A percentile compares a stretch with the other conserved stretches of the same genome.
Evolutionary conservation across 2,329 filamentous ascomycete species (phyloP).

Genomic region (Xylaria sp.): DNA sequence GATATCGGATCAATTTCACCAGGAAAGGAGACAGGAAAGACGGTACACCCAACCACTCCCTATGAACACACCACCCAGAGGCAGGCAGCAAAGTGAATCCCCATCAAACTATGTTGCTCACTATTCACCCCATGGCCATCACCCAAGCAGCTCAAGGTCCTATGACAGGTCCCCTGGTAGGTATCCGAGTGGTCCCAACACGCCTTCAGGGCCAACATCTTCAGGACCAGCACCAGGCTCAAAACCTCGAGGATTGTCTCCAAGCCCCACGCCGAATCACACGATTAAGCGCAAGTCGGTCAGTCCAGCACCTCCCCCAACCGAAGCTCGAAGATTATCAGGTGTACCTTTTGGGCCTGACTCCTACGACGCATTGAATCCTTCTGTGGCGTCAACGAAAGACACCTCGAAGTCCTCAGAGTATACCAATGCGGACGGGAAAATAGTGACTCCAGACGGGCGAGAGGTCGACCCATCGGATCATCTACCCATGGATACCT

Average conservation of each 20-base stretch:
- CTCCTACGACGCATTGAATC: constrained; percentile 74
- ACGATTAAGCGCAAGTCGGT: constrained; percentile 72
- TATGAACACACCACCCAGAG: constrained; percentile 46
- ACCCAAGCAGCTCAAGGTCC: constrained; percentile 24
- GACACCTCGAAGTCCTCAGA: constrained; percentile 39
- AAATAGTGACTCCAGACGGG: constrained; percentile 76
- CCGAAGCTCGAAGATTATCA: constrained; percentile 55
- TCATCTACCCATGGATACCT: constrained; percentile 75
- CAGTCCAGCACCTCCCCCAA: constrained; percentile 65
- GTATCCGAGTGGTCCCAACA: constrained; percentile 29
- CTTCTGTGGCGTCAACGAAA: constrained; percentile 47
- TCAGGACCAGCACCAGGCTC: constrained; percentile 13
- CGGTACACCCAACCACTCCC: constrained; percentile 47
- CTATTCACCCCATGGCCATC: constrained; percentile 28
- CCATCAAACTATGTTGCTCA: constrained; percentile 31
- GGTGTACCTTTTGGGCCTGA: constrained; percentile 74
- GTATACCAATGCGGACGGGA: constrained; percentile 60
- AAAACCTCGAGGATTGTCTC: constrained; percentile 40
- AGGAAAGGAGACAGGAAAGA: constrained; percentile 53
- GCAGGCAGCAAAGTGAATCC: constrained; percentile 41
- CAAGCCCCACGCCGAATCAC: constrained; percentile 51
- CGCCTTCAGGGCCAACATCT: constrained; percentile 21
- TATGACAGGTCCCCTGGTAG: constrained; percentile 42
- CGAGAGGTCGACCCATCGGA: constrained; percentile 80
- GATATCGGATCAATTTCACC: constrained; percentile 59